Evolutionary conservation across 169 alveolate genomes (phyloP), one percentile per base, ranked within the genome.

Genomic region (Condylostoma magnum): DNA sequence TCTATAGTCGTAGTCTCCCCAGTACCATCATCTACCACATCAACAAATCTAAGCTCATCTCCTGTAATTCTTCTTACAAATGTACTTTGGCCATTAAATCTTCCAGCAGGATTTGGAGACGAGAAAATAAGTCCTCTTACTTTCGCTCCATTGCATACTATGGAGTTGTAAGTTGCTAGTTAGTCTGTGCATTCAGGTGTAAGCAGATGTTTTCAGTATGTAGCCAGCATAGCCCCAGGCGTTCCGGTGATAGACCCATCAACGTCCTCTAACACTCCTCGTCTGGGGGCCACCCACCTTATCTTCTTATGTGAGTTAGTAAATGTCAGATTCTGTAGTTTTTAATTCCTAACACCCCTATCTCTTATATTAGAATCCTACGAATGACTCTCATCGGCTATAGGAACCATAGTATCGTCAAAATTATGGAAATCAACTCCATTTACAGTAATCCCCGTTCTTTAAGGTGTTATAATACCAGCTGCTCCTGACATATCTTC

Each of bases 381-480:
- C 31, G 86, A 82, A 30, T 73, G 86, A 3, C 90, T 82, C 69
- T 82, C 80, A 31, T 88, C 77, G 25, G 72, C 77, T n/a, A 86
- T 33, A 4, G 84, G 77, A 37, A 69, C 33, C 51, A 43, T 55
- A 20, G 43, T 22, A 22, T 52, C 68, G 28, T 52, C 85, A 50
- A 63, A 69, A 43, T 81, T 82, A 53, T 48, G 53, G 53, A 82
- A 70, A 22, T 53, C 54, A 15, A 68, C 67, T 18, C 52, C 53
- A 33, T 74, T 57, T 12, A 79, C 85, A 15, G 37, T 27, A 50
- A 83, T 66, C 28, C 84, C 83, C 47, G 84, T 87, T n/a, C 86
- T 79, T 65, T 87, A 79, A 12, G 94, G 85, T 0, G 83, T 70
- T 0, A 78, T 70, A 2, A 88, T 28, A 8, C 90, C 94, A 12